Evolutionary conservation across 257 asterid species (phyloP).

Genomic region (Capsicum chinense): DNA sequence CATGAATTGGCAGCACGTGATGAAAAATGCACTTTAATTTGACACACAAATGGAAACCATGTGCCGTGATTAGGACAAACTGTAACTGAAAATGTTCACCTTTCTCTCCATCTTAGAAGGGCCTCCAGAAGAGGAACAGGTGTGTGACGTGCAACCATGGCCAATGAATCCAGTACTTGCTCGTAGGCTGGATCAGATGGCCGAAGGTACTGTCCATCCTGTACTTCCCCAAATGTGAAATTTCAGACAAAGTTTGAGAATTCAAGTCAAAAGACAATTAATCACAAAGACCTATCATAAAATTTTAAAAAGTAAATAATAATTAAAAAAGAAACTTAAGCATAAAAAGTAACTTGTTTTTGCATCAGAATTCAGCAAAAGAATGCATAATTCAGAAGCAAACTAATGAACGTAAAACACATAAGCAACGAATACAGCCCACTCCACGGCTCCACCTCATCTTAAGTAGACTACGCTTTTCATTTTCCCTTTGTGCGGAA

Average conservation of each 20-base stretch:
- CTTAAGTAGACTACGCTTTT: slow-evolving; percentile 12
- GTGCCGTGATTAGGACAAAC: not conserved
- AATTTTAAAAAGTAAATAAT: not conserved
- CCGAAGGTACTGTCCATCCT: slow-evolving; percentile 99
- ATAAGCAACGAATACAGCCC: not conserved
- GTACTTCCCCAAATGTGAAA: slow-evolving; percentile 38
- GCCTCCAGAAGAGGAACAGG: slow-evolving; percentile 99
- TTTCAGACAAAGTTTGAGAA: not conserved
- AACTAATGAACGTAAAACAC: slow-evolving; percentile 6
- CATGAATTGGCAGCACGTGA: not conserved
- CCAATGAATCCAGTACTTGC: slow-evolving; percentile 97
- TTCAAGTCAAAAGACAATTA: slow-evolving; percentile 12
- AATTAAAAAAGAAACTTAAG: not conserved
- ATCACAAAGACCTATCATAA: not conserved
- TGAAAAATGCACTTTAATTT: slow-evolving; percentile 8
- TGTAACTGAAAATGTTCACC: slow-evolving; percentile 48
- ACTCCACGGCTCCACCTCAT: slow-evolving; percentile 9
- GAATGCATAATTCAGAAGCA: not conserved
- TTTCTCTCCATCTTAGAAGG: slow-evolving; percentile 95
- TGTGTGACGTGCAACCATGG: slow-evolving; percentile 98
- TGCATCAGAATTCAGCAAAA: not conserved
- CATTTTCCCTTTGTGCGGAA: not conserved
- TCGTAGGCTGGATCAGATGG: slow-evolving; percentile 99
- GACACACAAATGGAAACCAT: not conserved
- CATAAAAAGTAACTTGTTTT: not conserved